These are phyloP conservation scores for Chrysochromulina parva DNA, from an alignment of 78 protist genomes.

Conservation along the genomic window DNA sequence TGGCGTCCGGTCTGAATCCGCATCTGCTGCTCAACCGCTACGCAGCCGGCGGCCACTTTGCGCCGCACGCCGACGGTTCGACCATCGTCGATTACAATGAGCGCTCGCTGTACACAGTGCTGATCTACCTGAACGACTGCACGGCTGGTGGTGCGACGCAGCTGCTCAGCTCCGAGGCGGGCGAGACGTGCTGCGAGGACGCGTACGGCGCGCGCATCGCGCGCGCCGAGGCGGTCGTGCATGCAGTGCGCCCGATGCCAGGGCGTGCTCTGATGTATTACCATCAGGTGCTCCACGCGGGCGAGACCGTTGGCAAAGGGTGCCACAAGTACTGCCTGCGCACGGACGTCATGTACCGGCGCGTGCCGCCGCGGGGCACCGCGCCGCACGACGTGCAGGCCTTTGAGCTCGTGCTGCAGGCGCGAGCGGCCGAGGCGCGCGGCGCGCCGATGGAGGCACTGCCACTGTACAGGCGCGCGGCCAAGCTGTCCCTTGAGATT, in stretches of 20 bases:
- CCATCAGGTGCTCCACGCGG: background rate
- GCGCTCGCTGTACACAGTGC: slow-evolving; percentile 15
- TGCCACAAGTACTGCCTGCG: background rate
- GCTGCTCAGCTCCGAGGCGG: background rate
- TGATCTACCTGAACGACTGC: slow-evolving; percentile 27
- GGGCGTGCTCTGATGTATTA: background rate
- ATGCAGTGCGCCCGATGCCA: background rate
- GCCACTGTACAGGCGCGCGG: background rate
- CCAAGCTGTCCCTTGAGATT: no score
- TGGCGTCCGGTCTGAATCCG: background rate
- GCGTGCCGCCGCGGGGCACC: background rate
- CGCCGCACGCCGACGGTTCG: slow-evolving; percentile 37
- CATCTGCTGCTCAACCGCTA: slow-evolving; percentile 25
- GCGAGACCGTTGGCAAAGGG: background rate
- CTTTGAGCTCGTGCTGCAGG: background rate
- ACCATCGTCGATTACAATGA: background rate
- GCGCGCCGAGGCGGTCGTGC: background rate
- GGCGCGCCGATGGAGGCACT: background rate
- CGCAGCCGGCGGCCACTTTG: slow-evolving; percentile 28
- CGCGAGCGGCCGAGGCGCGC: background rate
- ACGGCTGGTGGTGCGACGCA: slow-evolving; percentile 17
- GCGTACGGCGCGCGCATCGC: background rate
- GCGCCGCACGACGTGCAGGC: background rate
- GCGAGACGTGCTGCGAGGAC: background rate
- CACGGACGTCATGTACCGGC: slow-evolving; percentile 20